phyloP scores from a whole-genome alignment of 2,329 filamentous ascomycete species.

The Botryotinia convoluta region DNA sequence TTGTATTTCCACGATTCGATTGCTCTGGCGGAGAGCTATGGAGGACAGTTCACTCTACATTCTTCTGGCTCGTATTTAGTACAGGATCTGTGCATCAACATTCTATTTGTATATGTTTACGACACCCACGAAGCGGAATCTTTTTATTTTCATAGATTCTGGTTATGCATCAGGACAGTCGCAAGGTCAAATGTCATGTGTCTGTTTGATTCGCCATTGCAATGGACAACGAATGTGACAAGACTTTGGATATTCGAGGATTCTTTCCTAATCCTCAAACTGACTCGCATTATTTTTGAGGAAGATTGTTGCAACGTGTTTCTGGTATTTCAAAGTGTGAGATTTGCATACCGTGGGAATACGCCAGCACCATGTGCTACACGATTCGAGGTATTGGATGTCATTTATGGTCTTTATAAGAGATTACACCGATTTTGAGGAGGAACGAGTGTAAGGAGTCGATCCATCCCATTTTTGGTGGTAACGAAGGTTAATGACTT shows the following conservation, averaged over 20 bases:
- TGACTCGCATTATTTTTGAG: neutral
- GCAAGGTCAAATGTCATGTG: neutral
- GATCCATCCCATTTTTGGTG: no score
- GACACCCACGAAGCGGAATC: no score
- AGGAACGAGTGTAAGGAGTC: no score
- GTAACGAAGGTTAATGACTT: no score
- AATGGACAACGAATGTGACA: neutral
- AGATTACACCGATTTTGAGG: neutral
- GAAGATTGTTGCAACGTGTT: neutral
- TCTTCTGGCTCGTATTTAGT: no score
- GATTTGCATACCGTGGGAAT: neutral
- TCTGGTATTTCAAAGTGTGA: neutral
- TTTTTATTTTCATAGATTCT: no score
- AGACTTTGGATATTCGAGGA: neutral
- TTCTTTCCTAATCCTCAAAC: neutral
- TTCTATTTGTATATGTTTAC: no score
- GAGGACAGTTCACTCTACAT: no score
- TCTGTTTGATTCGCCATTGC: neutral
- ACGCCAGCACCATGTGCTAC: neutral
- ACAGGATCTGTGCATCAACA: no score
- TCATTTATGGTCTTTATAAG: neutral
- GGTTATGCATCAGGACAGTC: no score
- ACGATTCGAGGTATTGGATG: neutral
- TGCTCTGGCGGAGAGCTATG: no score
- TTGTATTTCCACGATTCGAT: no score